Base-by-base conservation (phyloP, 225 moss, liverwort and hornwort genomes). In the Marchantia polymorpha region DNA sequence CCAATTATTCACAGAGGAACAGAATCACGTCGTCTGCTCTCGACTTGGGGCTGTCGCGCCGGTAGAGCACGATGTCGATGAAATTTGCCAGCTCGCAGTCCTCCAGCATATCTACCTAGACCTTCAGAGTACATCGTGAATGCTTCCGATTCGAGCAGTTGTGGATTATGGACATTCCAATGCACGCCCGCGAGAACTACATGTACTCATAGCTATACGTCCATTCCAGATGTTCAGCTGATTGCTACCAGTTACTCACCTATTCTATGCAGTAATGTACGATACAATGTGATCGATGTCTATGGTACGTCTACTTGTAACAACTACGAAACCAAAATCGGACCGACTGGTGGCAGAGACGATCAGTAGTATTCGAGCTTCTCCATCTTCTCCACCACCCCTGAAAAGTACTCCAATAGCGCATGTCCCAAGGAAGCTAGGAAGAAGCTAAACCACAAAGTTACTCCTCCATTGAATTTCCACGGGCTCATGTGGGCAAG, bases 401-500 rank as follows among this genome's bases (percentile, higher is more conserved):
- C 72, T 51, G 51, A 15, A 25, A 72, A 25, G 23, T 72, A 72
- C 10, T 50, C 52, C 10, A 72, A 1, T n/a, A 72, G 19, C 15
- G 50, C 52, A 11, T 72, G 72, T 52, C 72, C 52, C 52, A 72
- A 12, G 12, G 72, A 72, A 51, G 72, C 72, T 52, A 72, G 10
- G 10, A 72, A 52, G 12, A 72, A 26, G 22, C 50, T 22, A 52
- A 72, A n/a, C 72, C 72, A 72, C 48, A 72, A 51, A 51, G 52
- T 72, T 52, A 72, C 52, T 72, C 52, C 72, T 52, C 72, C 72
- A 52, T 52, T 72, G 50, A 50, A 50, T 52, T 52, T 72, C 72
- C 52, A 51, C 8, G 52, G 52, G 2, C 46, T 52, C 19, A 25
- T 51, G 3, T 12, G 23, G 12, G 4, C 51, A 23, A 52, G 72